Base-by-base conservation (phyloP, 2,329 filamentous ascomycete genomes). In the Teratosphaeria nubilosa region DNA sequence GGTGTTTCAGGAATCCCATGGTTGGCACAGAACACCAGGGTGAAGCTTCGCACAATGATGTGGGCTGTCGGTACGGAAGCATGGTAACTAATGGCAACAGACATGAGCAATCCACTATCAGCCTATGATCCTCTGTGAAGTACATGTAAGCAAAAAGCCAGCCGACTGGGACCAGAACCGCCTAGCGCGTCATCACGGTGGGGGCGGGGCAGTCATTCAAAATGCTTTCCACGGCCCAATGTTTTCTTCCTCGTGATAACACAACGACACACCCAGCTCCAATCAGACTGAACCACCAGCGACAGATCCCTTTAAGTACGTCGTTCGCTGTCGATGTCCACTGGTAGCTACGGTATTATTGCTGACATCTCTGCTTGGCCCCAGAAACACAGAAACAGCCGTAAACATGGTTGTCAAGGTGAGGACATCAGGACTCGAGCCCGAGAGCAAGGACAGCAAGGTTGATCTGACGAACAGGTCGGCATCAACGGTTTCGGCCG, bases 401-500 rank as follows among this genome's bases (percentile, higher is more conserved):
- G n/a, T 20, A 25, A 59, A 25, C 14, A 61, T 61, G 59, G 59
- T 61, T 37, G 58, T 61, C 55, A 61, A 61, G 55, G 58, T 60
- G 57, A 25, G 55, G 20, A 50, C 20, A 37, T 25, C 34, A 24
- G 53, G 32, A 32, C 20, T 24, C 30, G 22, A 55, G 25, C 45
- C 24, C 14, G 41, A 27, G n/a, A 30, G 30, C 37, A 55, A 58
- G 20, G 45, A 16, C 31, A 13, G 22, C 30, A 55, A 11, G 1
- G n/a, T n/a, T 50, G 30, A 51, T 24, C 20, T 11, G 32, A 31
- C n/a, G 6, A 20, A 25, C 84, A 95, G 86, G 90, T 95, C 76
- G 91, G 91, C 78, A 96, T 96, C 87, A 97, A 96, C 88, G 92
- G 94, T 79, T 99, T 99, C 84, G 94, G 94, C 82, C 91, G 94